Conservation (phyloP, 1,284 basidiomycete genomes). For the Malassezia sympodialis region DNA sequence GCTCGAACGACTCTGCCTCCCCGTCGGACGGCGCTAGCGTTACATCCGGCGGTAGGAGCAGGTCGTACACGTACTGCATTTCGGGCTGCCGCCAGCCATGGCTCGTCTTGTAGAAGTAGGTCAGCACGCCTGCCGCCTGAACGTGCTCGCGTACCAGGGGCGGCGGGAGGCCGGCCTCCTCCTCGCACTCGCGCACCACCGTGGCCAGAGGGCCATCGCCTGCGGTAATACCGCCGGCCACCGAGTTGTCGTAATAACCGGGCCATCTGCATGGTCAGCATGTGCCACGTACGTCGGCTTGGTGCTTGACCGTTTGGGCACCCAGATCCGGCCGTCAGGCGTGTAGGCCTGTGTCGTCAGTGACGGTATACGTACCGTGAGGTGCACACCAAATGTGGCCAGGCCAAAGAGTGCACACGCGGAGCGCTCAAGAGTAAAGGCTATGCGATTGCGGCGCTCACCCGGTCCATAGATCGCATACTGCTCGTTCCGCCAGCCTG, state of each 20-base stretch:
- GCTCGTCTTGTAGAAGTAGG: conserved; percentile 57
- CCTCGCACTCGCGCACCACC: conserved; percentile 81
- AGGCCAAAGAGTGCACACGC: conserved; percentile 80
- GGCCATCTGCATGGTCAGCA: conserved; percentile 17
- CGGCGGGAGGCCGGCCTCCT: conserved; percentile 72
- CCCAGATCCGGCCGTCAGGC: conserved; percentile 59
- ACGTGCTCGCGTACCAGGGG: conserved; percentile 57
- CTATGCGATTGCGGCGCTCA: conserved; percentile 49
- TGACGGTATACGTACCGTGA: conserved; percentile 53
- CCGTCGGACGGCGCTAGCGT: conserved; percentile 70
- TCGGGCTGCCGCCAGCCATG: conserved; percentile 40
- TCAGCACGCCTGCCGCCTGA: conserved; percentile 49
- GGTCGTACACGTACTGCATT: conserved; percentile 40
- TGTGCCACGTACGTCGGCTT: conserved; percentile 65
- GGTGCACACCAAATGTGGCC: conserved; percentile 75
- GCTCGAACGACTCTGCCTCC: conserved; percentile 79
- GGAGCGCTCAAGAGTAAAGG: conserved; percentile 77
- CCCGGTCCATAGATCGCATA: conserved; percentile 32
- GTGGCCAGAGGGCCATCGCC: conserved; percentile 66
- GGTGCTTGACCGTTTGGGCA: conserved; percentile 69
- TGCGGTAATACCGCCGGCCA: conserved; percentile 56
- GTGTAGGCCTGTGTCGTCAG: conserved; percentile 32
- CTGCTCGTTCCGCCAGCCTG: conserved; percentile 37
- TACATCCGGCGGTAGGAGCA: conserved; percentile 48
- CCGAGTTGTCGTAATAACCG: conserved; percentile 36